These are phyloP conservation scores for Citrus sinensis DNA, from an alignment of 345 rosid species.

Conservation along the genomic window DVS_A1.0 CM039163.1:38858501-38859000, in stretches of 20 bases:
- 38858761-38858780: not conserved
- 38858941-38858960: not conserved
- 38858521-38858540: slow-evolving; percentile 94
- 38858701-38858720: not conserved
- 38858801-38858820: not conserved
- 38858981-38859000: not conserved
- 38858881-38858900: not conserved
- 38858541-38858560: slow-evolving; percentile 90
- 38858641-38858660: not conserved
- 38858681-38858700: not conserved
- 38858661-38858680: not conserved
- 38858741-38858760: not conserved
- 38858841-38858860: not conserved
- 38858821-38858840: not conserved
- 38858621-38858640: slow-evolving; percentile 75
- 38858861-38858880: not conserved
- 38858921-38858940: not conserved
- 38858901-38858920: not conserved
- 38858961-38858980: not conserved
- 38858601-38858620: slow-evolving; percentile 82
- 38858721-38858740: not conserved
- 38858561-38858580: slow-evolving; percentile 81
- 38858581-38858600: slow-evolving; percentile 88
- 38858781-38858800: not conserved
- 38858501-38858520: slow-evolving; percentile 92